Evolutionary conservation across 768 basidiomycete species (phyloP), one percentile per base, ranked within the genome.

Genomic region (Agaricus sinodeliciosus): DNA sequence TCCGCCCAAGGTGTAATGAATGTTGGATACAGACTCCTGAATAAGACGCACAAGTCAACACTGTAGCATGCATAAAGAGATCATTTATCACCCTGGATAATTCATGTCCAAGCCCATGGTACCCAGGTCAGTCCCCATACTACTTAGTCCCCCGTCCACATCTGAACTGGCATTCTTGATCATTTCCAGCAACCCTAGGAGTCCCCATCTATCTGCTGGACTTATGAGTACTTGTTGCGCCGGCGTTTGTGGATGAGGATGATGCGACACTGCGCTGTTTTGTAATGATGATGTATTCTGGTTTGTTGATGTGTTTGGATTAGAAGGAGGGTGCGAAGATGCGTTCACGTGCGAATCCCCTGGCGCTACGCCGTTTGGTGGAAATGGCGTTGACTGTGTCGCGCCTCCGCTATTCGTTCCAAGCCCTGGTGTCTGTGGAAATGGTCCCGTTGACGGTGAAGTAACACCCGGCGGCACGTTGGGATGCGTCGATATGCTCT

Each of bases 1-100:
- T 95, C 94, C 57, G 90, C 83, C 94, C 94, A 98, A 25, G 94
- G 94, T 53, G 95, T 94, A 63, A 95, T 90, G 72, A 98, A 94
- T 25, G 88, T 88, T 55, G 91, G 85, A 71, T 91, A 94, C 55
- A 94, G 73, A 62, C 87, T 87, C 65, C 90, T 89, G 67, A 59
- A 60, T 47, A 31, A 39, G 37, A 47, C 31, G 31, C 3, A 43
- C 44, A 27, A 43, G 48, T 39, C 43, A 52, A 57, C 59, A 59
- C 60, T 55, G 31, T 18, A 57, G 58, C 51, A 44, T 57, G 46
- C 62, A 43, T 28, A 39, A 50, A 27, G 26, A 54, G 34, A 52
- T 50, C 35, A 19, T 36, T 40, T 78, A 85, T 76, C 71, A 93
- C 88, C 90, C 91, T 60, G 79, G 72, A 60, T 80, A 84, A 44